A percentile compares a stretch with the other conserved stretches of the same genome.
These are phyloP conservation scores for Bodo saltans DNA, from an alignment of 78 protist genomes.

Conservation along the genomic window DNA sequence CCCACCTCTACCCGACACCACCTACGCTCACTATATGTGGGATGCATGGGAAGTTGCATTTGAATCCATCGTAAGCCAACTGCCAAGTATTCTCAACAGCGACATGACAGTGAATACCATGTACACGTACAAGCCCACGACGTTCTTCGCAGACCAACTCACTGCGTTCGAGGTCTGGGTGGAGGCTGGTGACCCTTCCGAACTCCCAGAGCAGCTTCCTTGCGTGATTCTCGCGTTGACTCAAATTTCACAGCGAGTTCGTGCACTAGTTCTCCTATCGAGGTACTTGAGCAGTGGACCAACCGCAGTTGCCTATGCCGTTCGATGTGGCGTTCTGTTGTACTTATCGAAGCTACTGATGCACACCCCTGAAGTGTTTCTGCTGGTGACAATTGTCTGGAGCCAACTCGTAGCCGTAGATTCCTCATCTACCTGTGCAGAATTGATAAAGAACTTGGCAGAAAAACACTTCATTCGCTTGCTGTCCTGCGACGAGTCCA, in stretches of 20 bases:
- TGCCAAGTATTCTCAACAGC: conserved; percentile 40
- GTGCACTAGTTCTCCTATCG: neutral
- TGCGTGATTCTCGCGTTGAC: neutral
- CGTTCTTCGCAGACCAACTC: conserved; percentile 9
- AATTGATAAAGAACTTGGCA: too few species aligned
- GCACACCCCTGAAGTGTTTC: too few species aligned
- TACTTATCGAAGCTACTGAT: neutral
- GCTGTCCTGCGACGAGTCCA: too few species aligned
- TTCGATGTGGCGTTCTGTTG: neutral
- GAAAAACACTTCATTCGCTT: too few species aligned
- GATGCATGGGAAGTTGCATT: conserved; percentile 89
- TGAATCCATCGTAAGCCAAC: conserved; percentile 75
- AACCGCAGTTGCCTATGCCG: neutral
- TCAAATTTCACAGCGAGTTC: neutral
- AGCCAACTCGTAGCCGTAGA: too few species aligned
- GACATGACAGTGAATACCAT: neutral
- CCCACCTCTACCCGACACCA: conserved; percentile 85
- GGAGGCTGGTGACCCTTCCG: neutral
- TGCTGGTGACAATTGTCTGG: too few species aligned
- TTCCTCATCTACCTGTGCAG: too few species aligned
- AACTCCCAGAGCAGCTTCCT: neutral
- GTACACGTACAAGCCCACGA: neutral
- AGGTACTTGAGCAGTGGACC: neutral
- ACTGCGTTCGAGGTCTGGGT: conserved; percentile 25
- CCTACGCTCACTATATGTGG: conserved; percentile 74